Conservation (phyloP, 2,329 filamentous ascomycete species). For the Tolypocladium capitatum region DNA sequence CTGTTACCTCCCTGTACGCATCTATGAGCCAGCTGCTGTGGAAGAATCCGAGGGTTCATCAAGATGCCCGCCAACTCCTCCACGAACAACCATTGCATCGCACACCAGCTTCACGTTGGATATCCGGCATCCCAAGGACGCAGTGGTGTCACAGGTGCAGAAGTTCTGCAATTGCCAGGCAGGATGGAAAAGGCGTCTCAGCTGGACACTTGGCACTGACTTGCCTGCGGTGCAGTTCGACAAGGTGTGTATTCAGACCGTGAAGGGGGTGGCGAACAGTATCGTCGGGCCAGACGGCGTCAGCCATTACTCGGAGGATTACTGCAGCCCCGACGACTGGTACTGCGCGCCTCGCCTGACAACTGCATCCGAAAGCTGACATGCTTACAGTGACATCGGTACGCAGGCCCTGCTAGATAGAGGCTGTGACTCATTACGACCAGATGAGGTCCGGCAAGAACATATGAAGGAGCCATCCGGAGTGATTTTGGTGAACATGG, state of each 20-base stretch:
- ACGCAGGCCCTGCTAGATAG: conserved; percentile 17
- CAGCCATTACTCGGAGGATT: conserved; percentile 24
- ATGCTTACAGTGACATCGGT: conserved; percentile 9
- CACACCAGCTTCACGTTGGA: conserved; percentile 54
- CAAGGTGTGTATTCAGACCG: conserved; percentile 50
- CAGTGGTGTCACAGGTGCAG: conserved; percentile 33
- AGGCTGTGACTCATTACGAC: conserved; percentile 11
- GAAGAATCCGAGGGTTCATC: too few relatives aligned
- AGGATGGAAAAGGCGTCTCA: conserved; percentile 23
- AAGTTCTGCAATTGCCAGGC: conserved; percentile 9
- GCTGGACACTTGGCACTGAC: conserved; percentile 48
- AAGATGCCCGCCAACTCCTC: conserved; percentile 41
- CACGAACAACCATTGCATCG: conserved; percentile 61
- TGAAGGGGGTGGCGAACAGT: conserved; percentile 41
- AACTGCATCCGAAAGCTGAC: background rate
- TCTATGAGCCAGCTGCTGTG: too few relatives aligned
- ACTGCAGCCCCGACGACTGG: conserved; percentile 22
- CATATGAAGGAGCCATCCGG: too few relatives aligned
- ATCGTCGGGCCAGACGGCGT: conserved; percentile 33
- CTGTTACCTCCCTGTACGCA: too few relatives aligned
- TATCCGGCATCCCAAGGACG: conserved; percentile 44
- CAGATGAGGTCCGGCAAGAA: background rate
- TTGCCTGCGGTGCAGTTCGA: conserved; percentile 50
- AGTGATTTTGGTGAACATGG: too few relatives aligned
- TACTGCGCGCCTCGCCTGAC: conserved; percentile 1